A percentile compares a stretch with the other conserved stretches of the same genome.
These are phyloP conservation scores for Paradendryphiella salina DNA, from an alignment of 2,329 filamentous ascomycete genomes.

Conservation along the genomic window DNA sequence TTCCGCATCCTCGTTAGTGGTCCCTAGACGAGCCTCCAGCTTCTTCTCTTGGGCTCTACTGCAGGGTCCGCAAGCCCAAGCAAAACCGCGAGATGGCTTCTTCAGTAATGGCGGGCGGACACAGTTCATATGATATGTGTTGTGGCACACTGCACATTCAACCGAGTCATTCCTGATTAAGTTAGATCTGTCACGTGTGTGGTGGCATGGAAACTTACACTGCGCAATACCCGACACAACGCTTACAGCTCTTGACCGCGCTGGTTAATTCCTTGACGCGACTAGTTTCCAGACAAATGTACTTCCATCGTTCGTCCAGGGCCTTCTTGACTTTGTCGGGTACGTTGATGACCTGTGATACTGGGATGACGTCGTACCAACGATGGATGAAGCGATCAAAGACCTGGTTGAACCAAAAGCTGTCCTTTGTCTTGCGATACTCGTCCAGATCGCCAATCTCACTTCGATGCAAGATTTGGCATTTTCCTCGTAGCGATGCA, in stretches of 20 bases:
- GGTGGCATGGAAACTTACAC: conserved; percentile 62
- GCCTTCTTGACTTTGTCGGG: conserved; percentile 94
- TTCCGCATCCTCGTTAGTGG: conserved; percentile 57
- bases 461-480: conserved; percentile 82
- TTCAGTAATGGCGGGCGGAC: conserved; percentile 89
- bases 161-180: conserved; percentile 80
- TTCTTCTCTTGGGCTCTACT: conserved; percentile 94
- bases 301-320: conserved; percentile 94
- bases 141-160: conserved; percentile 90
- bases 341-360: conserved; percentile 90
- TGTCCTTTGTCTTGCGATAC: conserved; percentile 81
- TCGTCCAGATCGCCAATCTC: conserved; percentile 82
- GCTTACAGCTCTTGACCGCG: conserved; percentile 93
- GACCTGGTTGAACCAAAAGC: conserved; percentile 96
- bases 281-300: conserved; percentile 89
- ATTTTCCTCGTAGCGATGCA: conserved; percentile 90
- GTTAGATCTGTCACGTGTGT: conserved; percentile 18
- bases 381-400: conserved; percentile 98
- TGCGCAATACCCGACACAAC: conserved; percentile 87
- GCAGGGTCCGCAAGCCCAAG: conserved; percentile 95
- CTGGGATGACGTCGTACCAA: conserved; percentile 95
- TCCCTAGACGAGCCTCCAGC: conserved; percentile 76
- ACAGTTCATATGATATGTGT: conserved; percentile 98
- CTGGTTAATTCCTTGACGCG: conserved; percentile 94
- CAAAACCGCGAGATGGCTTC: conserved; percentile 95